A percentile compares a stretch with the other conserved stretches of the same genome.
These are phyloP conservation scores for Melaleuca quinquenervia DNA, from an alignment of 345 rosid species.

Conservation along the genomic window DNA sequence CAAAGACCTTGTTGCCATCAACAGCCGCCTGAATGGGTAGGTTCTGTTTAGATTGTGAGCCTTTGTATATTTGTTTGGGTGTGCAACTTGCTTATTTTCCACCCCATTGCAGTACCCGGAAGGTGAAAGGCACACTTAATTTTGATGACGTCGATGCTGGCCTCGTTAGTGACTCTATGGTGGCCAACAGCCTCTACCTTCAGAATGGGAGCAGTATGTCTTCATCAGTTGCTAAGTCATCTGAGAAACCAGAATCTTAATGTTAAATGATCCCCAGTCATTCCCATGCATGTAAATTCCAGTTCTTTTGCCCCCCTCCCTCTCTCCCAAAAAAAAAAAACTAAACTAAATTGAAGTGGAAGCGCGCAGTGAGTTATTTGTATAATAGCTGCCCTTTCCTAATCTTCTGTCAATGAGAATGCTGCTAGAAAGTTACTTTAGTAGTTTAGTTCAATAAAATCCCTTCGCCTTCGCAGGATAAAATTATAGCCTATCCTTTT, in stretches of 20 bases:
- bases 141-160: conserved; percentile 79
- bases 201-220: conserved; percentile 50
- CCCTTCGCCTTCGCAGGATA: background rate
- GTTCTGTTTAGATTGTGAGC: background rate
- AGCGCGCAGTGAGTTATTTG: background rate
- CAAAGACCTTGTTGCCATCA: conserved; percentile 81
- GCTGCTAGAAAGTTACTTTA: background rate
- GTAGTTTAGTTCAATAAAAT: background rate
- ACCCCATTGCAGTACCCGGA: conserved; percentile 34
- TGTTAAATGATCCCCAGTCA: background rate
- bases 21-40: conserved; percentile 80
- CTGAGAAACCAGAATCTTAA: conserved; percentile 28
- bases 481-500: background rate
- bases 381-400: conserved; percentile 2
- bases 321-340: too few species aligned
- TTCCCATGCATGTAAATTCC: conserved; percentile 13
- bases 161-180: conserved; percentile 90
- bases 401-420: background rate
- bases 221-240: conserved; percentile 18
- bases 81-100: background rate
- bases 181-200: conserved; percentile 69
- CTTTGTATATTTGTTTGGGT: background rate
- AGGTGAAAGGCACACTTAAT: conserved; percentile 57
- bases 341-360: background rate
- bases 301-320: background rate